Conservation (phyloP, 2,329 filamentous ascomycete genomes). For the Monosporascus sp. region DNA sequence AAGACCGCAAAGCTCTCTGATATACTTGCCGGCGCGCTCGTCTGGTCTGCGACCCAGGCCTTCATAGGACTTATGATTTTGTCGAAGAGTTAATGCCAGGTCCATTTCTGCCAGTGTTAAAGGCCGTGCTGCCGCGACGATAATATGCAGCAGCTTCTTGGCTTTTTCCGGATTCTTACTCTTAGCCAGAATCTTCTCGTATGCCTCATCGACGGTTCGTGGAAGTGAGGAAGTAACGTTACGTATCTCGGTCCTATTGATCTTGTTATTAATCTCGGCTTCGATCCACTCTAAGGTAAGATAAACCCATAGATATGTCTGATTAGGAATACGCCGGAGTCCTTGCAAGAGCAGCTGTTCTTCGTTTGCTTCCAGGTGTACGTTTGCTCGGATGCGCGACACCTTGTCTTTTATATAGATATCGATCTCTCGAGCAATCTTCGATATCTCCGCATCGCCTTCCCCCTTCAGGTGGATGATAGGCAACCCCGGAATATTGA, state of each 20-base stretch:
- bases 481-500: constrained; percentile 11
- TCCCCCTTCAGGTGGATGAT: constrained; percentile 27
- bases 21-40: constrained; percentile 7
- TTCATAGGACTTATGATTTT: neutral
- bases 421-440: constrained; percentile 26
- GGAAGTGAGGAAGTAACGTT: constrained; percentile 10
- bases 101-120: constrained; percentile 29
- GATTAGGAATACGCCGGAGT: constrained; percentile 10
- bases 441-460: constrained; percentile 12
- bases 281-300: constrained; percentile 14
- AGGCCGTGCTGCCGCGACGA: constrained; percentile 28
- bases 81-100: constrained; percentile 12
- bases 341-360: constrained; percentile 4
- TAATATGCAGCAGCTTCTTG: constrained; percentile 28
- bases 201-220: constrained; percentile 24
- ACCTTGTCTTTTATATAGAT: constrained; percentile 21
- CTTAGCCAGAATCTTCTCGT: constrained; percentile 29
- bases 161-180: constrained; percentile 20
- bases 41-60: neutral
- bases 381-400: constrained; percentile 1
- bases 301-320: constrained; percentile 21
- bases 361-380: neutral
- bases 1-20: constrained; percentile 29
- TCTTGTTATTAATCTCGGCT: constrained; percentile 7
- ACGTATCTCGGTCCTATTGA: neutral